Percentiles rank a stretch among this genome's conserved stretches.
These are phyloP conservation scores for Aureococcus anophagefferens DNA, from an alignment of 108 stramenopile species.

Conservation along the genomic window DNA sequence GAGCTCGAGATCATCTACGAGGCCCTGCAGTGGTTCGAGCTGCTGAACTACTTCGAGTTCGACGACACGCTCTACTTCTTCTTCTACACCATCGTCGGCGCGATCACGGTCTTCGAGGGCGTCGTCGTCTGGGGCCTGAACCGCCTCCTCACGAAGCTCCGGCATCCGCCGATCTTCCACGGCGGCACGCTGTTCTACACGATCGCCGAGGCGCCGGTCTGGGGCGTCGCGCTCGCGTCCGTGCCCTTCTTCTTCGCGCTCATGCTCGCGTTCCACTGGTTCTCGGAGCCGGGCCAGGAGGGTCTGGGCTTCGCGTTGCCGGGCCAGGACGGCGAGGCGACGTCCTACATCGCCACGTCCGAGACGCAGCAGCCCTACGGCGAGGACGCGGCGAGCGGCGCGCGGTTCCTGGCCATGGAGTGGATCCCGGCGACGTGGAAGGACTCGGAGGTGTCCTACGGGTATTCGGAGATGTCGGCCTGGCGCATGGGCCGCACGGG, in stretches of 20 bases:
- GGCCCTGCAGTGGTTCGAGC: slow-evolving; percentile 60
- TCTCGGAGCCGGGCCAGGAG: slow-evolving; percentile 7
- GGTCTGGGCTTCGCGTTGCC: not conserved
- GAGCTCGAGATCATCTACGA: slow-evolving; percentile 51
- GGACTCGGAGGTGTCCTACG: too few species aligned
- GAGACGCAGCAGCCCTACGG: too few species aligned
- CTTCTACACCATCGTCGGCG: slow-evolving; percentile 57
- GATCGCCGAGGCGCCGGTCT: slow-evolving; percentile 47
- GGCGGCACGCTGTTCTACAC: slow-evolving; percentile 45
- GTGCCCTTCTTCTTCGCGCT: slow-evolving; percentile 46
- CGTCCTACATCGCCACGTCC: too few species aligned
- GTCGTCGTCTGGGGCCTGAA: slow-evolving; percentile 56
- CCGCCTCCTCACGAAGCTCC: slow-evolving; percentile 60
- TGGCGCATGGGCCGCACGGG: not conserved
- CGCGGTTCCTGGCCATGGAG: too few species aligned
- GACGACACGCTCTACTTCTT: slow-evolving; percentile 50
- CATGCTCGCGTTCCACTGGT: slow-evolving; percentile 38
- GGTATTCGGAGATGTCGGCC: too few species aligned
- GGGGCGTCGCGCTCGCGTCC: slow-evolving; percentile 48
- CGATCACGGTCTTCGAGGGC: slow-evolving; percentile 39
- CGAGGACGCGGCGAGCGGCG: too few species aligned
- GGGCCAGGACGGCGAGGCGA: too few species aligned
- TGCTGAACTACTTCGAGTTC: slow-evolving; percentile 70
- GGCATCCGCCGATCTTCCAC: slow-evolving; percentile 65
- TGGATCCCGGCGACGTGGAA: too few species aligned